These are phyloP conservation scores for Cercospora zeina DNA, from an alignment of 2,329 filamentous ascomycete species.

Conservation along the genomic window DNA sequence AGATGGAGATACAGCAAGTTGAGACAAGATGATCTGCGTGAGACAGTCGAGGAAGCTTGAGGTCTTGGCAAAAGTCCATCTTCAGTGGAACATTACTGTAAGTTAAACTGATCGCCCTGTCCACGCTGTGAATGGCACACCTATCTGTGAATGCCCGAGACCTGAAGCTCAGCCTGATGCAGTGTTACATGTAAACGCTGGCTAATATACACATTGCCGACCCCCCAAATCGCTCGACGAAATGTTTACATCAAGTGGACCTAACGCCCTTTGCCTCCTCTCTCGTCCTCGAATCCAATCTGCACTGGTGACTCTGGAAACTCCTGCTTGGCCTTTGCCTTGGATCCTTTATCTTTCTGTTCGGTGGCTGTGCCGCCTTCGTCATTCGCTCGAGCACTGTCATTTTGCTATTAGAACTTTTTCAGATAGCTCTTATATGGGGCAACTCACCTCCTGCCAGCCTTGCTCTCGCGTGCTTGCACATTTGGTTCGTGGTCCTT, in stretches of 20 bases:
- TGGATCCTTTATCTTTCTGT: slow-evolving; percentile 38
- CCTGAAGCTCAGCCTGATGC: not conserved
- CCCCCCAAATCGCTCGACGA: not conserved
- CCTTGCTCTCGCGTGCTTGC: slow-evolving; percentile 25
- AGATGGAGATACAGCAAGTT: not conserved
- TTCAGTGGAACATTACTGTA: not conserved
- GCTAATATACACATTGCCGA: not conserved
- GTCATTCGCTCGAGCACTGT: slow-evolving; percentile 38
- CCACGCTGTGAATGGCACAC: not conserved
- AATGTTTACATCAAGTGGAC: not conserved
- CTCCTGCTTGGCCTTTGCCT: slow-evolving; percentile 49
- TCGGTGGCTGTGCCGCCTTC: slow-evolving; percentile 46
- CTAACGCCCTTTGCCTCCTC: slow-evolving; percentile 48
- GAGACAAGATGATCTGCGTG: not conserved
- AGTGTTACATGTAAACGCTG: not conserved
- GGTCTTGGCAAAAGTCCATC: not conserved
- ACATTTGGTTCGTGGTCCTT: slow-evolving; percentile 34
- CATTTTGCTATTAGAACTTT: not conserved
- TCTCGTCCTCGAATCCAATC: slow-evolving; percentile 55
- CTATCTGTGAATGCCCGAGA: not conserved
- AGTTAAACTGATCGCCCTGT: not conserved
- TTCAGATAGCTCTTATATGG: not conserved
- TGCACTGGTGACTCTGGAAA: slow-evolving; percentile 51
- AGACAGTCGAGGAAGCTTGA: not conserved
- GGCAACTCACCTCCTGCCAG: slow-evolving; percentile 30